Percentiles rank a stretch among this genome's conserved stretches.
Conservation (phyloP, 345 rosid genomes). For the Salix viminalis region DNA sequence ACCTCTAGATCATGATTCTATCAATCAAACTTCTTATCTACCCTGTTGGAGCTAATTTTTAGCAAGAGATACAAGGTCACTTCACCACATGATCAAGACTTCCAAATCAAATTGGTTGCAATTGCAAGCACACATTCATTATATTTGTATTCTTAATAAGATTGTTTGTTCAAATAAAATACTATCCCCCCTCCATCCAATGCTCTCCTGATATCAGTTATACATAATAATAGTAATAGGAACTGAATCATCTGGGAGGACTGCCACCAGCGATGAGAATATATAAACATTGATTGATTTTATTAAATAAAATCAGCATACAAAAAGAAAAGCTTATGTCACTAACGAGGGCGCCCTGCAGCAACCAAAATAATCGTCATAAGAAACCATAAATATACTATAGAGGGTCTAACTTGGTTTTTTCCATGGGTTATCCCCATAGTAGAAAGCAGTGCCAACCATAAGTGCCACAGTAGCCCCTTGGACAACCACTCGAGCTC, state of each 20-base stretch:
- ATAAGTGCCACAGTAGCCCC: slow-evolving; percentile 83
- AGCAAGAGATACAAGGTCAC: too few relatives aligned
- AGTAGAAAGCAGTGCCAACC: slow-evolving; percentile 89
- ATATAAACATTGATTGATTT: neutral
- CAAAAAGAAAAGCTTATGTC: neutral
- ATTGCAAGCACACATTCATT: neutral
- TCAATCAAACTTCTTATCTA: too few relatives aligned
- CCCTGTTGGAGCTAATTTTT: too few relatives aligned
- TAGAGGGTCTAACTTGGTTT: slow-evolving; percentile 5
- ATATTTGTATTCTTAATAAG: neutral
- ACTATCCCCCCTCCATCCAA: neutral
- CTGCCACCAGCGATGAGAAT: neutral
- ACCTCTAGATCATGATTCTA: too few relatives aligned
- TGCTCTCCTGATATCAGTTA: neutral
- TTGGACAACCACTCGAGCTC: slow-evolving; percentile 78
- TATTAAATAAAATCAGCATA: neutral
- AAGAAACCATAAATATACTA: neutral
- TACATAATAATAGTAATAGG: neutral
- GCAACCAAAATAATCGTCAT: neutral
- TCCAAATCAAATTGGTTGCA: neutral
- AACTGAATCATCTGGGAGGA: neutral
- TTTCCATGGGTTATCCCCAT: slow-evolving; percentile 86
- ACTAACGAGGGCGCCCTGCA: neutral
- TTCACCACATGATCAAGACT: too few relatives aligned
- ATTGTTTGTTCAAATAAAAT: neutral